phyloP scores from a whole-genome alignment of 176 grass and related monocot genomes.

The Pontederia crassipes region DNA sequence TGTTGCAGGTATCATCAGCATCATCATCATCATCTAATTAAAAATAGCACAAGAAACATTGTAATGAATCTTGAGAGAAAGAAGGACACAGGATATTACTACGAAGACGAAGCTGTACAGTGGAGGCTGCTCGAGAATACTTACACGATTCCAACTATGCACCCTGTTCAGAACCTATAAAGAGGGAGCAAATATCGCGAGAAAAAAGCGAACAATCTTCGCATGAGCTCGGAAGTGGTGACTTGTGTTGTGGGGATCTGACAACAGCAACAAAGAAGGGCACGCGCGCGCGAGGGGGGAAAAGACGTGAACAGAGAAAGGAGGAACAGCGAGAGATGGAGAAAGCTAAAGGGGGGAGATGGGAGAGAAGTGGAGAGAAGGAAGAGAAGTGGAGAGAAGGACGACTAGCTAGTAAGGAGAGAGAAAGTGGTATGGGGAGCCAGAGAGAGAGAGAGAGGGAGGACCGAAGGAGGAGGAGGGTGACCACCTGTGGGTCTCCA shows the following conservation, averaged over 20 bases:
- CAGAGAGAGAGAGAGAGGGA: too few relatives aligned
- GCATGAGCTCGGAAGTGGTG: not conserved
- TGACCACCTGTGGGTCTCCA: too few relatives aligned
- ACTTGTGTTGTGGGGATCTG: not conserved
- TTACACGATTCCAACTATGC: too few relatives aligned
- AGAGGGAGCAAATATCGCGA: not conserved
- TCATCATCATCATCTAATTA: too few relatives aligned
- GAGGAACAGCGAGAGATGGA: not conserved
- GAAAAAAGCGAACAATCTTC: not conserved
- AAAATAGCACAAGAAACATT: too few relatives aligned
- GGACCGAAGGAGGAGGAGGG: too few relatives aligned
- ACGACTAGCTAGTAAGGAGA: not conserved
- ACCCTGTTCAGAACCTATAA: too few relatives aligned
- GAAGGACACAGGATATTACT: too few relatives aligned
- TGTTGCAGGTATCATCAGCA: too few relatives aligned
- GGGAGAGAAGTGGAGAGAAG: not conserved
- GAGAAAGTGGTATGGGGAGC: not conserved
- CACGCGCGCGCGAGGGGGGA: conserved; percentile 12
- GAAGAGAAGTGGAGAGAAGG: not conserved
- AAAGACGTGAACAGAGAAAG: not conserved
- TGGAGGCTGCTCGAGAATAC: too few relatives aligned
- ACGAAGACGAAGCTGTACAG: too few relatives aligned
- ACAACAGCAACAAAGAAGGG: conserved; percentile 22
- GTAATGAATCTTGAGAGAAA: too few relatives aligned
- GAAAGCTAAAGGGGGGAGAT: not conserved